Conservation (phyloP, 2,329 filamentous ascomycete species). For the Colletotrichum tofieldiae region DNA sequence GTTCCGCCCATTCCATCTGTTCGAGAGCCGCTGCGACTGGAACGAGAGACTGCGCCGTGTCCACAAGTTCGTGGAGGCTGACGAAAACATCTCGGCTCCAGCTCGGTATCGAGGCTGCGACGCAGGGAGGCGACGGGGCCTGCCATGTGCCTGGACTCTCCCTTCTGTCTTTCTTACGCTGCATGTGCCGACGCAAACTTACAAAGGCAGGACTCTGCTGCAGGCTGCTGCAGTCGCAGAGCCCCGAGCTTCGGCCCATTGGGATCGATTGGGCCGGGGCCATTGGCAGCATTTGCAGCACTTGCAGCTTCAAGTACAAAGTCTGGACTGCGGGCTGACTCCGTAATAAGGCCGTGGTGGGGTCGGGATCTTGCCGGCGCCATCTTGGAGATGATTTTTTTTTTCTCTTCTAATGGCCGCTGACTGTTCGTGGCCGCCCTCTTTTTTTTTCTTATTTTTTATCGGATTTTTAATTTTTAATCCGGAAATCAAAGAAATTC, state of each 20-base stretch:
- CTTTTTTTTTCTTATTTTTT: no score
- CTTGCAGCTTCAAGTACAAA: not conserved
- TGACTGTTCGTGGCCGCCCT: not conserved
- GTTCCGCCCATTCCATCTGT: not conserved
- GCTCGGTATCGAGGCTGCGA: conserved; percentile 14
- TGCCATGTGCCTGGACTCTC: no score
- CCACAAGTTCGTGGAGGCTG: conserved; percentile 11
- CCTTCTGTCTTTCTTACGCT: no score
- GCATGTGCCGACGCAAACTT: not conserved
- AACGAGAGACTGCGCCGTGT: not conserved
- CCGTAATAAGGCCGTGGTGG: conserved; percentile 18
- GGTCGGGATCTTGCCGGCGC: not conserved
- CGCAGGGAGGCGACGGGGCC: no score
- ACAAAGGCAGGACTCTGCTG: not conserved
- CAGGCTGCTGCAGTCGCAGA: not conserved
- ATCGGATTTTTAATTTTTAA: not conserved
- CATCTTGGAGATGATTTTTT: not conserved
- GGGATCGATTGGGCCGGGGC: not conserved
- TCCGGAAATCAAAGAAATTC: not conserved
- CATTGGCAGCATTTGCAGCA: not conserved
- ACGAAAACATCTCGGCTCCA: conserved; percentile 38
- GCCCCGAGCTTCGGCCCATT: not conserved
- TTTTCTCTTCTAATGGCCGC: not conserved
- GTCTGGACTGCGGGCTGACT: conserved; percentile 11
- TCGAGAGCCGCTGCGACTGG: no score